phyloP scores from a whole-genome alignment of 2,329 filamentous ascomycete genomes.

The Aspergillus hiratsukae region DNA sequence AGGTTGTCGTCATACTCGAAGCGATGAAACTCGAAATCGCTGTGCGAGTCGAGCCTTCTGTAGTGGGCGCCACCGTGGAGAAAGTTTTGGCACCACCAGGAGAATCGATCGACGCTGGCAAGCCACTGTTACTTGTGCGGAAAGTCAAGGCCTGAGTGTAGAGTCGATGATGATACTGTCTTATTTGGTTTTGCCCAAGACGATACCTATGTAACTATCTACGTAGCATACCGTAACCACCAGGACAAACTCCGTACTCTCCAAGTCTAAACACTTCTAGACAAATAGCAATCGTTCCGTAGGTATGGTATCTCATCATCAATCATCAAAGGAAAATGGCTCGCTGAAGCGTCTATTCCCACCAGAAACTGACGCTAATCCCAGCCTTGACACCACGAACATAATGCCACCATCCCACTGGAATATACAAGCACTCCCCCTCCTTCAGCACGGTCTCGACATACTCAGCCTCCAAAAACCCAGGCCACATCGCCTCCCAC shows the following conservation, averaged over 20 bases:
- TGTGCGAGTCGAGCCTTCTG: slow-evolving; percentile 31
- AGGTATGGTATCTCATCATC: neutral
- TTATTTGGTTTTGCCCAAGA: neutral
- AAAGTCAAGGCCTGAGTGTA: slow-evolving; percentile 4
- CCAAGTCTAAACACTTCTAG: neutral
- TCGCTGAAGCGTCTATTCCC: slow-evolving; percentile 50
- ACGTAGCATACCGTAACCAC: neutral
- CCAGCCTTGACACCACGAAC: slow-evolving; percentile 79
- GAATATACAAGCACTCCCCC: slow-evolving; percentile 84
- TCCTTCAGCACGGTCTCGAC: slow-evolving; percentile 72
- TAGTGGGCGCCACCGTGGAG: slow-evolving; percentile 29
- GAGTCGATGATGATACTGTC: neutral
- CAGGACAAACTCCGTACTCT: neutral
- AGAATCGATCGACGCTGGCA: slow-evolving; percentile 35
- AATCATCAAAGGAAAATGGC: neutral
- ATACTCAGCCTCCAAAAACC: slow-evolving; percentile 59
- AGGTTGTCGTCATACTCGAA: slow-evolving; percentile 47
- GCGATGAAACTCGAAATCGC: slow-evolving; percentile 57
- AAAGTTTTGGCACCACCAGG: slow-evolving; percentile 39
- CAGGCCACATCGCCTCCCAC: slow-evolving; percentile 46
- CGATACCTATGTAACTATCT: neutral
- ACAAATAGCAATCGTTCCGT: too few relatives aligned
- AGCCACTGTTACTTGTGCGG: slow-evolving; percentile 27
- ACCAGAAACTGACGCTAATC: slow-evolving; percentile 98
- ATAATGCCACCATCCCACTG: slow-evolving; percentile 98